Percentiles rank a stretch among this genome's conserved stretches.
Evolutionary conservation across 2,329 filamentous ascomycete genomes (phyloP).

Genomic region (Fusarium incarnatum): DNA sequence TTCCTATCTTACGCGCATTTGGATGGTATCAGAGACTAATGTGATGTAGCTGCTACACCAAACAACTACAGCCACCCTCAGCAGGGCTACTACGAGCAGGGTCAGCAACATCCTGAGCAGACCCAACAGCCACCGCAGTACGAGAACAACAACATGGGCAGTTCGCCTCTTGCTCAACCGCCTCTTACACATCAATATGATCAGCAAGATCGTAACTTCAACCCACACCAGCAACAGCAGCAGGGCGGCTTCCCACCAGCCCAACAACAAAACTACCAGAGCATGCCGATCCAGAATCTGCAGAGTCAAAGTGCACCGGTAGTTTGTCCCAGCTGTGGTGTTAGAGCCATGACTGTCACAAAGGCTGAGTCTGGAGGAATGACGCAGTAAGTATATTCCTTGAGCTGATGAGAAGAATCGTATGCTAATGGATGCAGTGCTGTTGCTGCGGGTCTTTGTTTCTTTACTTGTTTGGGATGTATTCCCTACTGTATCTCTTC

Average conservation of each 20-base stretch:
- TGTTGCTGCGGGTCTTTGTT: slow-evolving; percentile 33
- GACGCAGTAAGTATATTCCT: slow-evolving; percentile 32
- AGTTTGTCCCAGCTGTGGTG: slow-evolving; percentile 33
- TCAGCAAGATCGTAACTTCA: not conserved
- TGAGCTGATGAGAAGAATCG: too few relatives aligned
- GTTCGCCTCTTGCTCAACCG: slow-evolving; percentile 24
- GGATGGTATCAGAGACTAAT: not conserved
- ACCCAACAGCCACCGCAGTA: slow-evolving; percentile 16
- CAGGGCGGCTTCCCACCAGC: not conserved
- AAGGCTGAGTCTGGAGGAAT: slow-evolving; percentile 21
- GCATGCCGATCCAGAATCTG: slow-evolving; percentile 30
- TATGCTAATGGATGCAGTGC: slow-evolving; percentile 15
- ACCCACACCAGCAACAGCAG: not conserved
- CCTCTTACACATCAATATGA: slow-evolving; percentile 9
- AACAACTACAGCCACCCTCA: slow-evolving; percentile 1
- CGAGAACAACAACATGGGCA: slow-evolving; percentile 7
- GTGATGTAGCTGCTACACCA: slow-evolving; percentile 2
- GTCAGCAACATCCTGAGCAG: not conserved
- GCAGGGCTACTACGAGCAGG: slow-evolving; percentile 6
- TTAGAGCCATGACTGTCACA: slow-evolving; percentile 21
- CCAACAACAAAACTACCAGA: slow-evolving; percentile 7
- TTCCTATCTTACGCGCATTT: not conserved
- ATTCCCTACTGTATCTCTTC: slow-evolving; percentile 35
- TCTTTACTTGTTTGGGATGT: slow-evolving; percentile 38
- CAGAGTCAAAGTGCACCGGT: slow-evolving; percentile 32